Percentiles rank a stretch among this genome's conserved stretches.
Conservation (phyloP, 2,329 filamentous ascomycete genomes). For the Aspergillus eucalypticola region DNA sequence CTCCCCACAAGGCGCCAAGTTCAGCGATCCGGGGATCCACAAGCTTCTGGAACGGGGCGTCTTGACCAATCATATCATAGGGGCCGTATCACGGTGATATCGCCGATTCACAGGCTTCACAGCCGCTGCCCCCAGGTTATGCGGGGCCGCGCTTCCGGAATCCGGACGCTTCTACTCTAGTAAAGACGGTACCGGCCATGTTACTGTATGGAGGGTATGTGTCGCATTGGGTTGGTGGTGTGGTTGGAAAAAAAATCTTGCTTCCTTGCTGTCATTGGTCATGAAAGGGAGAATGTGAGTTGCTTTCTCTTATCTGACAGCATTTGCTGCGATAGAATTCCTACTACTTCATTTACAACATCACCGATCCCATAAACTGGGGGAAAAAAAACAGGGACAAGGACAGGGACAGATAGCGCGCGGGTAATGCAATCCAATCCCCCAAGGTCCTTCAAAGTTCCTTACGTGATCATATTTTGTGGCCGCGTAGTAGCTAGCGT, state of each 20-base stretch:
- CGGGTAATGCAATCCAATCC: neutral
- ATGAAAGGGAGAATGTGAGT: neutral
- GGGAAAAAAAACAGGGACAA: neutral
- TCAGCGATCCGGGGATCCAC: slow-evolving; percentile 24
- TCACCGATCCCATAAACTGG: too few relatives aligned
- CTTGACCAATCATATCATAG: slow-evolving; percentile 15
- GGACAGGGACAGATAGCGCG: neutral
- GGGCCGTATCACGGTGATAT: slow-evolving; percentile 23
- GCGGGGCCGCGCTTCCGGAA: slow-evolving; percentile 26
- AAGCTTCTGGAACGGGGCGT: slow-evolving; percentile 27
- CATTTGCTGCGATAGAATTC: neutral
- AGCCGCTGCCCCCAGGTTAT: slow-evolving; percentile 23
- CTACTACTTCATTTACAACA: neutral
- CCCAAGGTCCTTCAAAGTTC: neutral
- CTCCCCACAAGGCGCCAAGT: slow-evolving; percentile 25
- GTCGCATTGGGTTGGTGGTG: neutral
- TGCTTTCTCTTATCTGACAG: neutral
- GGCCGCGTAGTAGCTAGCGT: too few relatives aligned
- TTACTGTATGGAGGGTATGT: neutral
- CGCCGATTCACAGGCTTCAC: slow-evolving; percentile 19
- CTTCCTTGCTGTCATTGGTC: too few relatives aligned
- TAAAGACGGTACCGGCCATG: slow-evolving; percentile 2
- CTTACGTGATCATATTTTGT: neutral
- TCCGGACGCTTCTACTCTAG: slow-evolving; percentile 14
- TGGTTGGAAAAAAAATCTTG: neutral